Evolutionary conservation across 495 filamentous ascomycete genomes (phyloP).

Genomic region (Penicillium riverlandense): DNA sequence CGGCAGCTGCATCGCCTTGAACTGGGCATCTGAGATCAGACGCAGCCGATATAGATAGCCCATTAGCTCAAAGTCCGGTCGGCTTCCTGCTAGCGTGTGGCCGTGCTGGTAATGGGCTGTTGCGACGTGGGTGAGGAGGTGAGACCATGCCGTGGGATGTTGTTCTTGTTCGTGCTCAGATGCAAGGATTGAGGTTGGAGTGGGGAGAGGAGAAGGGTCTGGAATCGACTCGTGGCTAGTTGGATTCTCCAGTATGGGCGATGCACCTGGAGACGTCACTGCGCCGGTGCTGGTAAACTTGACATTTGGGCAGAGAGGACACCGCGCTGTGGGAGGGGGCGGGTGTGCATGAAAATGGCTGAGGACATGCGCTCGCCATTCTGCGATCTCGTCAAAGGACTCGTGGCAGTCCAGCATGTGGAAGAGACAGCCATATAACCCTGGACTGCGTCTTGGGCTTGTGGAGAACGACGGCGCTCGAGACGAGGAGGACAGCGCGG

Average conservation of each 20-base stretch:
- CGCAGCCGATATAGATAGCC: slow-evolving; percentile 34
- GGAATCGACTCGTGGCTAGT: background rate
- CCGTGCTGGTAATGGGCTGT: slow-evolving; percentile 30
- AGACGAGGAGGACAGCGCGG: slow-evolving; percentile 6
- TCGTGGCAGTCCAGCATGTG: slow-evolving; percentile 37
- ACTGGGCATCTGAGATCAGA: slow-evolving; percentile 39
- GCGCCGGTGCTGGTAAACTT: slow-evolving; percentile 23
- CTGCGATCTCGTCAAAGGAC: slow-evolving; percentile 23
- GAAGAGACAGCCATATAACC: slow-evolving; percentile 36
- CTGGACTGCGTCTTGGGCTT: background rate
- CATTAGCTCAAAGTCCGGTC: slow-evolving; percentile 40
- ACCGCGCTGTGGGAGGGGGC: slow-evolving; percentile 30
- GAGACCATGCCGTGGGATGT: slow-evolving; percentile 25
- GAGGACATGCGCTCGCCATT: slow-evolving; percentile 36
- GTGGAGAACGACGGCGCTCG: background rate
- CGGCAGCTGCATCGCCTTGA: slow-evolving; percentile 38
- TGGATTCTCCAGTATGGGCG: background rate
- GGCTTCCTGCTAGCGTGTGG: slow-evolving; percentile 31
- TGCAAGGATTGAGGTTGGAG: too few species aligned
- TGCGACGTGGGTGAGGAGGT: slow-evolving; percentile 34
- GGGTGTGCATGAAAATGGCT: slow-evolving; percentile 36
- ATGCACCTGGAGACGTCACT: background rate
- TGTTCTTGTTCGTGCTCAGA: background rate
- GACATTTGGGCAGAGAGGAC: slow-evolving; percentile 30
- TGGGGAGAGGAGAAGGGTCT: background rate